These are phyloP conservation scores for Tolypocladium ophioglossoides DNA, from an alignment of 2,329 filamentous ascomycete genomes.

Conservation along the genomic window DNA sequence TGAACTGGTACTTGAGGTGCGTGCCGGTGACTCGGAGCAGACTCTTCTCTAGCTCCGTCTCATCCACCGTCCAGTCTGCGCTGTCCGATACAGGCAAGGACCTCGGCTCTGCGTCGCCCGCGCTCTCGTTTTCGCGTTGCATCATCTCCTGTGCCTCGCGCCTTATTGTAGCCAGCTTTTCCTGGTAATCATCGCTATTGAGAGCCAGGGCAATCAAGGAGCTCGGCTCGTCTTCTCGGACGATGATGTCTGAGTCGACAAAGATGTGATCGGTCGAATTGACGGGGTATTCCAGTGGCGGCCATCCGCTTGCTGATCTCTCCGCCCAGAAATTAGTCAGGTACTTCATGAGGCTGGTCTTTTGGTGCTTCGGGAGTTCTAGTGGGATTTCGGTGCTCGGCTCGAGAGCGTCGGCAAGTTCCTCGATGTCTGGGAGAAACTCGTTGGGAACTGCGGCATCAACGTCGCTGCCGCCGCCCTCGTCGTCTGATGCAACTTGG, in stretches of 20 bases:
- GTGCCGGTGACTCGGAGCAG: constrained; percentile 77
- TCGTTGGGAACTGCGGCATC: constrained; percentile 63
- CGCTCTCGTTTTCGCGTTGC: constrained; percentile 24
- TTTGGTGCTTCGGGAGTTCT: constrained; percentile 85
- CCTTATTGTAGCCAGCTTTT: constrained; percentile 63
- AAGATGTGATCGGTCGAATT: constrained; percentile 87
- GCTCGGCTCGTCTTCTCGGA: constrained; percentile 93
- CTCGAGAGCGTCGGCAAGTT: constrained; percentile 52
- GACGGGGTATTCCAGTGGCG: constrained; percentile 83
- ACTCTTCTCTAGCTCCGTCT: constrained; percentile 74
- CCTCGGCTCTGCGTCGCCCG: constrained; percentile 16
- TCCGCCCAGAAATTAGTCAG: constrained; percentile 98
- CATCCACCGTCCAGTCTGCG: constrained; percentile 34
- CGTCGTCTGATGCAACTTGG: constrained; percentile 57
- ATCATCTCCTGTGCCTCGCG: constrained; percentile 33
- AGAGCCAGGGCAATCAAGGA: constrained; percentile 91
- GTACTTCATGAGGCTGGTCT: constrained; percentile 88
- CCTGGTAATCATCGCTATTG: constrained; percentile 76
- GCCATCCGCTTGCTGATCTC: constrained; percentile 90
- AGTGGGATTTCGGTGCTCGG: constrained; percentile 49
- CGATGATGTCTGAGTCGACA: constrained; percentile 91
- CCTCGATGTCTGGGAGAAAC: constrained; percentile 51
- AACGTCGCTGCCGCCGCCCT: constrained; percentile 58
- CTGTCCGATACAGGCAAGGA: constrained; percentile 23
- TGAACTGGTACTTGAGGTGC: constrained; percentile 93